Conservation (phyloP, 2,329 filamentous ascomycete species). For the Pseudogymnoascus sp. region DNA sequence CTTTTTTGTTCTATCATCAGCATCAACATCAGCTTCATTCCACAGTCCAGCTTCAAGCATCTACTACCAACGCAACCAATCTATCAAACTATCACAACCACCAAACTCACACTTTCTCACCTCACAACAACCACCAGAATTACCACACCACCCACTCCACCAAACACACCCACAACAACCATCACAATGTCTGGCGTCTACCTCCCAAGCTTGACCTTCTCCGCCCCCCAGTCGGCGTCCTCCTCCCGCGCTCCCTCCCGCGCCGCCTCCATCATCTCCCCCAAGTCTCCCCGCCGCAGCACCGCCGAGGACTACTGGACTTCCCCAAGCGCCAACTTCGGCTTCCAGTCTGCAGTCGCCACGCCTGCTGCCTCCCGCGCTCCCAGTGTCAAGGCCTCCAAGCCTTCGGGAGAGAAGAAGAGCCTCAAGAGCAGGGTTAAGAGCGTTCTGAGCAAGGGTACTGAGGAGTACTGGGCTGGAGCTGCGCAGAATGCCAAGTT, state of each 20-base stretch:
- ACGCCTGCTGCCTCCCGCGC: background rate
- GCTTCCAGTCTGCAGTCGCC: background rate
- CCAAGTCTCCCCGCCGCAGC: constrained; percentile 3
- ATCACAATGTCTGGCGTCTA: background rate
- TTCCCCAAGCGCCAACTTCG: constrained; percentile 1
- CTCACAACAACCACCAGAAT: background rate
- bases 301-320: constrained; percentile 2
- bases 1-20: background rate
- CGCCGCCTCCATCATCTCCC: background rate
- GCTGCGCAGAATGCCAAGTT: background rate
- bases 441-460: background rate
- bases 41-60: background rate
- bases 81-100: background rate
- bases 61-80: background rate
- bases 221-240: background rate
- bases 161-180: constrained; percentile 2
- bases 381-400: background rate
- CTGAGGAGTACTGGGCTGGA: background rate
- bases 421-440: background rate
- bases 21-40: constrained; percentile 2
- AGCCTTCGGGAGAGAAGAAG: background rate
- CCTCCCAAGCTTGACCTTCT: background rate
- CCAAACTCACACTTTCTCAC: background rate
- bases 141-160: background rate
- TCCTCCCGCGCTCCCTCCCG: background rate